Evolutionary conservation across 2,329 filamentous ascomycete species (phyloP).

Genomic region (Neofusicoccum sp.): DNA sequence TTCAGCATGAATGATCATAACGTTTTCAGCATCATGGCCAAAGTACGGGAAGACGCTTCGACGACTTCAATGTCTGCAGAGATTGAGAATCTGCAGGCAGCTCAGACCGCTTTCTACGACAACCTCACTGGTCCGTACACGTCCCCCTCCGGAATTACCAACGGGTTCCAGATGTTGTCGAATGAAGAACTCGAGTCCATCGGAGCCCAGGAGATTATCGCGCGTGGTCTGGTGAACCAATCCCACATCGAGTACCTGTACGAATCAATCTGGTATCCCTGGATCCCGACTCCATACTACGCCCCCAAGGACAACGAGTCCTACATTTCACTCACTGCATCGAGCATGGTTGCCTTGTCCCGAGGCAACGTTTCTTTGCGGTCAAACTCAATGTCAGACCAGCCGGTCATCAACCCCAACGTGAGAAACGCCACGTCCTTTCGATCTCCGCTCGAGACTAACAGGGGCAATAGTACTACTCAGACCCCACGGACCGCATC

Average conservation of each 20-base stretch:
- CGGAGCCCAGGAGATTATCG: conserved; percentile 24
- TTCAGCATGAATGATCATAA: conserved; percentile 26
- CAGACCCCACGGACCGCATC: conserved; percentile 20
- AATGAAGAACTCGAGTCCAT: conserved; percentile 22
- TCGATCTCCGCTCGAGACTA: background rate
- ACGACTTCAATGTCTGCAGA: conserved; percentile 27
- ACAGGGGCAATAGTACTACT: conserved; percentile 19
- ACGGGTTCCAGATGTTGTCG: conserved; percentile 32
- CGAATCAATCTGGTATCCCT: conserved; percentile 26
- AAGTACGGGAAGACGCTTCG: conserved; percentile 24
- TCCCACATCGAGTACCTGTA: conserved; percentile 28
- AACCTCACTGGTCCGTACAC: conserved; percentile 32
- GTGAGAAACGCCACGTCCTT: background rate
- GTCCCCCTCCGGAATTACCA: conserved; percentile 32
- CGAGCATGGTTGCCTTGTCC: conserved; percentile 24
- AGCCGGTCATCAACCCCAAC: conserved; percentile 23
- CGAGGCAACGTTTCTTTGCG: conserved; percentile 23
- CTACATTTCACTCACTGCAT: conserved; percentile 34
- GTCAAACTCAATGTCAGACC: conserved; percentile 18
- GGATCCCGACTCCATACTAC: conserved; percentile 25
- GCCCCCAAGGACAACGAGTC: conserved; percentile 27
- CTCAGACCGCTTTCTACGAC: conserved; percentile 28
- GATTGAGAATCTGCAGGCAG: conserved; percentile 26
- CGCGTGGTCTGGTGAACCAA: conserved; percentile 24
- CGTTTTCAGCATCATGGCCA: conserved; percentile 31